Conservation (phyloP, 176 grass and related monocot species). For the Eragrostis curvula region DNA sequence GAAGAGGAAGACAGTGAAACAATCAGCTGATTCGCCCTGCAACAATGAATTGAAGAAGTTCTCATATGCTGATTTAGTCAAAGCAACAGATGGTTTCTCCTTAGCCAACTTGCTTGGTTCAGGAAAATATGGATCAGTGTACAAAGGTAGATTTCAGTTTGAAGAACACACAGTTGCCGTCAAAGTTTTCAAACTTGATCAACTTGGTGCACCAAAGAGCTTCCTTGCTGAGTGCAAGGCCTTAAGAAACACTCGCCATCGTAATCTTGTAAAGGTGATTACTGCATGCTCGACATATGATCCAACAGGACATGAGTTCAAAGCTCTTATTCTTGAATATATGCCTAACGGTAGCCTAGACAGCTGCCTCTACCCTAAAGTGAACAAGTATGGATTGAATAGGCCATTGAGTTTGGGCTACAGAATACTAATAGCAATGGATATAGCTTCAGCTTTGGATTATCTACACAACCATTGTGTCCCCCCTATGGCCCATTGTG, state of each 20-base stretch:
- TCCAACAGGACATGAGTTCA: constrained; percentile 51
- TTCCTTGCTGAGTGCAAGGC: constrained; percentile 57
- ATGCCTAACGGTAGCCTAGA: constrained; percentile 48
- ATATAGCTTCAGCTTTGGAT: constrained; percentile 57
- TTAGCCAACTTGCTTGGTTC: constrained; percentile 41
- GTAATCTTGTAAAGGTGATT: constrained; percentile 52
- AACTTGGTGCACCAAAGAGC: constrained; percentile 33
- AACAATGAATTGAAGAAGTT: background rate
- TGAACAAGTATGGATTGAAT: background rate
- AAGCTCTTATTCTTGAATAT: constrained; percentile 43
- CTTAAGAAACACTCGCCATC: constrained; percentile 56
- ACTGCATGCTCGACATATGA: constrained; percentile 49
- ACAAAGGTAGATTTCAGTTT: constrained; percentile 32
- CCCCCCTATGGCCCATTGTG: constrained; percentile 56
- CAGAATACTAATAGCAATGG: constrained; percentile 43
- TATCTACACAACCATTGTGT: constrained; percentile 49
- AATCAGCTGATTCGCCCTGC: background rate
- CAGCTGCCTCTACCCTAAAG: constrained; percentile 49
- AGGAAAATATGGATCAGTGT: constrained; percentile 55
- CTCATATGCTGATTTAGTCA: constrained; percentile 44
- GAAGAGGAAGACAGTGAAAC: background rate
- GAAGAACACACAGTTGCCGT: constrained; percentile 39
- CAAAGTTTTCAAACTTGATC: constrained; percentile 58
- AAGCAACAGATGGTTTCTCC: constrained; percentile 53
- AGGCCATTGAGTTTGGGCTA: constrained; percentile 38